Percentiles rank a stretch among this genome's conserved stretches.
Conservation (phyloP, 768 basidiomycete species). For the Coprinopsis marcescibilis region DNA sequence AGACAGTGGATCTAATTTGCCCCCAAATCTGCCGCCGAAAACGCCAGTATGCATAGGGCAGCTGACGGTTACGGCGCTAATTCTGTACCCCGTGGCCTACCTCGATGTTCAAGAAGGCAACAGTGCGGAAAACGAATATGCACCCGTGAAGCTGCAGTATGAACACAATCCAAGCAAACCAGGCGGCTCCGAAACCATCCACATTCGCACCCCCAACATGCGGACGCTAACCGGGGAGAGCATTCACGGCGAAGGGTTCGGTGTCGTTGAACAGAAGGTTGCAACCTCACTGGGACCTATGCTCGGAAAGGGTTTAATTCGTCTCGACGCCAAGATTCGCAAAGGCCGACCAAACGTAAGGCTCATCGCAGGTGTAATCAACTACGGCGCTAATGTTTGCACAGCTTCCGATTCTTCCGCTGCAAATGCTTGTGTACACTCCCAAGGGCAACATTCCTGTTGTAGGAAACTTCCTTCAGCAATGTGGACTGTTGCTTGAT, state of each 20-base stretch:
- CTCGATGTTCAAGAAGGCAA: conserved; percentile 42
- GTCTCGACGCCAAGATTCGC: conserved; percentile 71
- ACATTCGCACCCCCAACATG: conserved; percentile 61
- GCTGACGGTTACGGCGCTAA: conserved; percentile 73
- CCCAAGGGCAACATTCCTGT: conserved; percentile 88
- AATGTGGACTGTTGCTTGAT: conserved; percentile 65
- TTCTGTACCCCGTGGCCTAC: conserved; percentile 78
- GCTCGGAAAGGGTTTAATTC: conserved; percentile 78
- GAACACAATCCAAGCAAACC: conserved; percentile 58
- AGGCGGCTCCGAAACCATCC: conserved; percentile 64
- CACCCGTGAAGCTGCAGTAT: conserved; percentile 61
- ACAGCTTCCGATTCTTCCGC: conserved; percentile 75
- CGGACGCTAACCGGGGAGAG: conserved; percentile 49
- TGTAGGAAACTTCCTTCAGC: conserved; percentile 71
- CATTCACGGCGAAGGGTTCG: conserved; percentile 63
- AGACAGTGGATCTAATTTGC: conserved; percentile 27
- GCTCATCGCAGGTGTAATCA: conserved; percentile 5
- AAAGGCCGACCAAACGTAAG: conserved; percentile 60
- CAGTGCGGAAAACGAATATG: conserved; percentile 53
- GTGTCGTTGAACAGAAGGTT: conserved; percentile 81
- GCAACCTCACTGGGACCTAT: conserved; percentile 76
- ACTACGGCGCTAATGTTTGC: conserved; percentile 1
- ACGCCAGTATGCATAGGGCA: conserved; percentile 88
- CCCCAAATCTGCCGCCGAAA: conserved; percentile 64
- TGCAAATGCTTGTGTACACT: conserved; percentile 87